phyloP scores from a whole-genome alignment of 495 filamentous ascomycete species.

The Cercophora scortea region DNA sequence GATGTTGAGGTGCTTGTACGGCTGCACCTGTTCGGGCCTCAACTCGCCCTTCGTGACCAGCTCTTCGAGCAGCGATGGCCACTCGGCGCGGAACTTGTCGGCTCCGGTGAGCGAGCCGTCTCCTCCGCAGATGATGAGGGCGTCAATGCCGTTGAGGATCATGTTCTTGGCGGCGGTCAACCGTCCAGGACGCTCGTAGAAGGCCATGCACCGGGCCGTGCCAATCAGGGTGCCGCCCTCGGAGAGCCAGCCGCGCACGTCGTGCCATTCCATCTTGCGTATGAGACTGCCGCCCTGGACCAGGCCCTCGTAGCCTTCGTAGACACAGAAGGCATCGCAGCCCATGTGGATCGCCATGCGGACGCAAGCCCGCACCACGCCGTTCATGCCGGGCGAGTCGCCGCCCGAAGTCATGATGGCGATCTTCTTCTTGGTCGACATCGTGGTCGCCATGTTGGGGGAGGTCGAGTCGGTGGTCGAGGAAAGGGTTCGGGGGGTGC shows the following conservation, averaged over 20 bases:
- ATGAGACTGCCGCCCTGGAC: conserved; percentile 87
- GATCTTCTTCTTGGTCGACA: conserved; percentile 61
- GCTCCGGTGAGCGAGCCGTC: conserved; percentile 96
- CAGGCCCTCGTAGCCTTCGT: conserved; percentile 94
- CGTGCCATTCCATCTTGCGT: conserved; percentile 80
- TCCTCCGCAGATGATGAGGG: conserved; percentile 92
- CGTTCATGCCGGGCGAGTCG: conserved; percentile 98
- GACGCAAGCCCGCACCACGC: conserved; percentile 85
- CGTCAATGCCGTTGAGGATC: conserved; percentile 86
- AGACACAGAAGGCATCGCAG: conserved; percentile 83
- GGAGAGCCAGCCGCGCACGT: conserved; percentile 89
- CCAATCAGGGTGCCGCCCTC: conserved; percentile 97
- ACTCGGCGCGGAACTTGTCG: conserved; percentile 86
- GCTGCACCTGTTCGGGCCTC: conserved; percentile 56
- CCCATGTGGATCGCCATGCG: conserved; percentile 81
- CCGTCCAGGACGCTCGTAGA: conserved; percentile 79
- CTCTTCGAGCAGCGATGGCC: conserved; percentile 79
- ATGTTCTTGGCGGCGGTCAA: conserved; percentile 86
- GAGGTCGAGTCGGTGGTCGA: not conserved
- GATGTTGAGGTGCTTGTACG: conserved; percentile 82
- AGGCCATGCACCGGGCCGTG: conserved; percentile 82
- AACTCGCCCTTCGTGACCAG: conserved; percentile 64
- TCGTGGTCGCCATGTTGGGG: conserved; percentile 24
- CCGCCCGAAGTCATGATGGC: conserved; percentile 95
- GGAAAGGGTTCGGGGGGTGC: not conserved